Evolutionary conservation across 2,329 filamentous ascomycete species (phyloP), one percentile per base, ranked within the genome.

Genomic region (Fusarium sp.): DNA sequence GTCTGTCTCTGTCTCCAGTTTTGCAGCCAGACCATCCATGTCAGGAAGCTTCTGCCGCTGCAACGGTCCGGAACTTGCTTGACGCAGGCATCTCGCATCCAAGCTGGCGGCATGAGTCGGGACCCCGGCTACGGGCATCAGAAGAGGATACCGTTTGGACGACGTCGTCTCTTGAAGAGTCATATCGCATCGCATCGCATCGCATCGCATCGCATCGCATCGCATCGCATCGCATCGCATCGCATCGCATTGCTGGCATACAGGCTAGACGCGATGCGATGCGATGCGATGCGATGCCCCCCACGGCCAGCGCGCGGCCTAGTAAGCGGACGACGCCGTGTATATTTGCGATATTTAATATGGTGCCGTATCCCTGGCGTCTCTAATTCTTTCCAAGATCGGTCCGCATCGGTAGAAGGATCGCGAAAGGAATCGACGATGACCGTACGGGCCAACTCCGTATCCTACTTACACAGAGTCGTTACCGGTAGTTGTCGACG

Each of bases 21-120:
- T 60, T 69, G 64, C 69, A 63, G 33, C 50, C 49, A 68, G 35
- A 65, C 46, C 27, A 53, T 58, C 61, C 57, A 53, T 50, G 62
- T 54, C 70, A 44, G 64, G 42, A 41, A 68, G 39, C 56, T 45
- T 68, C 33, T 68, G 22, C 62, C 53, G 50, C 60, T 60, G 15
- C 56, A 69, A 56, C 65, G 70, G 70, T 57, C 61, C 70, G 57
- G 57, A 63, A 61, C 66, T 50, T 62, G 64, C 66, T 55, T 62
- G 64, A 55, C 62, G 57, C 45, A 57, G 27, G 53, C 44, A 66
- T 59, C 38, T 71, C 22, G 39, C 39, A 44, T 36, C 18, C 52
- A 49, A 68, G 25, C 20, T 61, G 47, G 42, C 29, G 55, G 46
- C 58, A 64, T 73, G 70, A 71, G 39, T 71, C 53, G 65, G 38